Evolutionary conservation across 2,329 filamentous ascomycete species (phyloP), one percentile per base, ranked within the genome.

Genomic region (Trichophyton schoenleinii): DNA sequence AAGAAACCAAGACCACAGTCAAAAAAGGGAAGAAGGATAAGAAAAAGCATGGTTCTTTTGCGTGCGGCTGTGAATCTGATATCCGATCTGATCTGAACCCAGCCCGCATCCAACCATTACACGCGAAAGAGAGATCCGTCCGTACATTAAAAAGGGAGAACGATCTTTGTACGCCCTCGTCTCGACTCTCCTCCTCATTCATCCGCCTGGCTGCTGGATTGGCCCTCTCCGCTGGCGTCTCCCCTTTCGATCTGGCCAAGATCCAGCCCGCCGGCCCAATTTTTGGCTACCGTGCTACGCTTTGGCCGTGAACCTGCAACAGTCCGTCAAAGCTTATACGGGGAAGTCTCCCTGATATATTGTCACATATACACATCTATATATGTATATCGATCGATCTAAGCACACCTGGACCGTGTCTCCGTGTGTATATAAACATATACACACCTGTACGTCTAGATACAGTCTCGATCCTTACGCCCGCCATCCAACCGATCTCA

Each of bases 81-180:
- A 55, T 55, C 52, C 52, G 52, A 55, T 55, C 52, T 55, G 52
- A 55, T 55, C 52, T 55, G 52, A 55, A 55, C 28, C 52, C 28
- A 36, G 52, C 15, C 52, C n/a, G 31, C 52, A 55, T 55, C 41
- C 52, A 55, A 55, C 52, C 52, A 28, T 36, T 28, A 20, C 52
- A 55, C 52, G 52, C 52, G 52, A 55, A 55, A 44, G n/a, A 44
- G 52, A 55, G 52, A 55, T 36, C 52, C 52, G 28, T 55, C 34
- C 28, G 52, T 55, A 36, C 52, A 20, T 20, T 31, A 28, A 22
- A 48, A 48, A 48, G 22, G 28, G 22, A 58, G 55, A 58, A 44
- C 55, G 41, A 58, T 58, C 34, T 58, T 44, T 58, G 55, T 58
- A 20, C 34, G 36, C 55, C 55, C 55, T 44, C 41, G 41, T 18